Evolutionary conservation across 2,329 filamentous ascomycete species (phyloP).

Genomic region (Fusarium continuum): DNA sequence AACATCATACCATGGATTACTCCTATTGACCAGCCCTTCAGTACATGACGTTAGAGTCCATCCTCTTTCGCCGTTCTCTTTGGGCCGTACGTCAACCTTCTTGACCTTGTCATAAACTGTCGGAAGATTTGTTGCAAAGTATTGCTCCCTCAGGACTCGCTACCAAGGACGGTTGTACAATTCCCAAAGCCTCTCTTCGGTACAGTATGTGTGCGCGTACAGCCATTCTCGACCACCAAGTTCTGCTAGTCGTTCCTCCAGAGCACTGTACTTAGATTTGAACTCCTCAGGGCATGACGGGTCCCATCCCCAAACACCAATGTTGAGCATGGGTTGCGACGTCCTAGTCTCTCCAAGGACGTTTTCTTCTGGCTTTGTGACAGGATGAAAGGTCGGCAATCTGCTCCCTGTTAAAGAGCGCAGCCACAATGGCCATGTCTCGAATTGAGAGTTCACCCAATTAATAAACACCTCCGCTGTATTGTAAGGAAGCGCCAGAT

Average conservation of each 20-base stretch:
- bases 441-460: slow-evolving; percentile 41
- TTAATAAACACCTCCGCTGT: slow-evolving; percentile 49
- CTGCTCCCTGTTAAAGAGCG: slow-evolving; percentile 36
- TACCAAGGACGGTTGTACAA: slow-evolving; percentile 68
- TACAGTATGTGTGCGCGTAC: slow-evolving; percentile 82
- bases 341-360: fast-evolving
- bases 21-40: slow-evolving; percentile 33
- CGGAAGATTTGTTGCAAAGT: slow-evolving; percentile 65
- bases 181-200: slow-evolving; percentile 70
- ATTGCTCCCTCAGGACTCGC: slow-evolving; percentile 66
- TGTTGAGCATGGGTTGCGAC: slow-evolving; percentile 59
- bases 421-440: slow-evolving; percentile 45
- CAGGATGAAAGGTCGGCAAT: slow-evolving; percentile 40
- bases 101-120: slow-evolving; percentile 73
- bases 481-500: slow-evolving; percentile 66
- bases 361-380: not conserved
- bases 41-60: not conserved
- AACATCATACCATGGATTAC: slow-evolving; percentile 38
- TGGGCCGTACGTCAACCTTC: slow-evolving; percentile 53
- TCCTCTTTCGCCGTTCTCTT: not conserved
- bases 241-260: slow-evolving; percentile 70
- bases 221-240: slow-evolving; percentile 82
- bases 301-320: slow-evolving; percentile 79
- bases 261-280: slow-evolving; percentile 68
- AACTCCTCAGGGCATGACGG: slow-evolving; percentile 62